Evolutionary conservation across 495 filamentous ascomycete genomes (phyloP).

Genomic region (Penicillium flavigenum): DNA sequence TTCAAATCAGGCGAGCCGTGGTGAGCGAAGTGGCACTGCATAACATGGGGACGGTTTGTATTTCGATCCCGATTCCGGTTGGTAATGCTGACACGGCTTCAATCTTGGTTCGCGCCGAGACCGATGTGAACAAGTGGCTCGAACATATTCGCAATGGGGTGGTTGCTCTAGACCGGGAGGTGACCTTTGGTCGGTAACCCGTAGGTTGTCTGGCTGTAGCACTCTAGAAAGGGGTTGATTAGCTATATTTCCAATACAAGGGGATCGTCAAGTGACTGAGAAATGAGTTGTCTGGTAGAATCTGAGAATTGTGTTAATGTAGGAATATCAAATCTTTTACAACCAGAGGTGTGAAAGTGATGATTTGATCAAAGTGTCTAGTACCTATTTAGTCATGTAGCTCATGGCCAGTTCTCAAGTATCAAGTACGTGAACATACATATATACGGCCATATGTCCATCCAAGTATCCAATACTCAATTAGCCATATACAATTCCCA

Average conservation of each 20-base stretch:
- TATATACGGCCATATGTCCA: no score
- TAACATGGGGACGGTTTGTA: neutral
- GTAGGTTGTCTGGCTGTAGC: neutral
- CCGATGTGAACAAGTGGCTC: neutral
- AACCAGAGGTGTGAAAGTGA: neutral
- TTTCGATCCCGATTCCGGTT: neutral
- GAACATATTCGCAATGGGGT: neutral
- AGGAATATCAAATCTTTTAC: neutral
- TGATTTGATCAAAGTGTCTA: no score
- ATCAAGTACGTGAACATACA: neutral
- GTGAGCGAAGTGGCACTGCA: neutral
- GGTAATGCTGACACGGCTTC: neutral
- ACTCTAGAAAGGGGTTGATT: neutral
- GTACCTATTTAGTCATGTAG: neutral
- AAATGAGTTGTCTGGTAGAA: neutral
- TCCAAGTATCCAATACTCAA: no score
- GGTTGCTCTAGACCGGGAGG: neutral
- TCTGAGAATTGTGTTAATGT: neutral
- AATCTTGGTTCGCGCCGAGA: neutral
- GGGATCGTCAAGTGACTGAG: neutral
- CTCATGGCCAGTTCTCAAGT: neutral
- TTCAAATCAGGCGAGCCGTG: neutral
- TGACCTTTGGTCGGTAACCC: neutral
- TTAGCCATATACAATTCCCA: no score
- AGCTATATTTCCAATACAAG: no score